Percentiles rank a stretch among this genome's conserved stretches.
phyloP scores from a whole-genome alignment of 169 alveolate genomes.

The Perkinsus olseni region DNA sequence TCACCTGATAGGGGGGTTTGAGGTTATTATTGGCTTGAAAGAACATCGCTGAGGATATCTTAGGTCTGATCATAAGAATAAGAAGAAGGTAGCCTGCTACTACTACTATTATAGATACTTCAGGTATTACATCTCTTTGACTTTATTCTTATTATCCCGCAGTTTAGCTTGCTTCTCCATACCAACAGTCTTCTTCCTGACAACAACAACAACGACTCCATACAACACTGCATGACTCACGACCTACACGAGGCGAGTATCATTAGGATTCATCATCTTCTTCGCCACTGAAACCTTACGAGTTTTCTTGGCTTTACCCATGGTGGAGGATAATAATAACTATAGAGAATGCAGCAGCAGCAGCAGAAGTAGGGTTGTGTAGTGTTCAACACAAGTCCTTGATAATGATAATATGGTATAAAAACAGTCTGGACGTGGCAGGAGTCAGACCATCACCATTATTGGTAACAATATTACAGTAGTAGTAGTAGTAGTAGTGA shows the following conservation, averaged over 20 bases:
- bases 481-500: no score
- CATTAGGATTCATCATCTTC: constrained; percentile 50
- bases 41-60: background rate
- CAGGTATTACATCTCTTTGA: background rate
- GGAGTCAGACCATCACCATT: no score
- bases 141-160: background rate
- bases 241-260: constrained; percentile 36
- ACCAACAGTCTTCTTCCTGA: background rate
- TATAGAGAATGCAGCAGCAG: no score
- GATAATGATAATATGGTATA: no score
- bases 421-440: no score
- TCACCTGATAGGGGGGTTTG: constrained; percentile 56
- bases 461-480: no score
- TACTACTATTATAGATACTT: background rate
- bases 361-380: no score
- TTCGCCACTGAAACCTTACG: constrained; percentile 44
- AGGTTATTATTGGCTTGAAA: constrained; percentile 48
- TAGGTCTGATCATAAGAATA: background rate
- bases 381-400: no score
- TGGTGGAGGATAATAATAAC: background rate
- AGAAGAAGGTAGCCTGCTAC: no score
- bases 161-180: background rate
- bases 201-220: background rate
- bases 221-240: background rate
- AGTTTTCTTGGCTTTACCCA: constrained; percentile 50